Conservation (phyloP, 140 eudicot genomes). For the Eryngium alpinum region DNA sequence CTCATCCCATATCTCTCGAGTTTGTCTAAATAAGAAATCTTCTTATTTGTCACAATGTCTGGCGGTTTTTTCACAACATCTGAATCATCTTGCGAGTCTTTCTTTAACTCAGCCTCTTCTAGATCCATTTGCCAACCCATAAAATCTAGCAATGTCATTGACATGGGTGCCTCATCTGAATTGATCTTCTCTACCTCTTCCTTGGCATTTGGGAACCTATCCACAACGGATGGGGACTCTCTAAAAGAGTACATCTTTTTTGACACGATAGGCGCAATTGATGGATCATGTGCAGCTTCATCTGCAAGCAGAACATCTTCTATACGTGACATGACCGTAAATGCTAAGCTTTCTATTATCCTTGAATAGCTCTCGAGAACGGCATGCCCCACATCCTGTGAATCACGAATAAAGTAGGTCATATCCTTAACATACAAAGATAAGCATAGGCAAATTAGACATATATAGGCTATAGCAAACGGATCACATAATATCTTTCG, state of each 20-base stretch:
- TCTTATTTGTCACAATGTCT: constrained; percentile 2
- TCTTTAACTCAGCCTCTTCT: constrained; percentile 11
- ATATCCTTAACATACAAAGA: not conserved
- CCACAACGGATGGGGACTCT: constrained; percentile 27
- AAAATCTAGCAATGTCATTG: constrained; percentile 61
- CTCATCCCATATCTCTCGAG: not conserved
- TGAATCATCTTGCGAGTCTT: constrained; percentile 1
- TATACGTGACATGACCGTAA: constrained; percentile 61
- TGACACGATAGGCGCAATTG: constrained; percentile 14
- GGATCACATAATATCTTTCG: not conserved
- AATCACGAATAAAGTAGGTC: not conserved
- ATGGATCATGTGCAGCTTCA: constrained; percentile 27
- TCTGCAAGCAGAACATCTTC: constrained; percentile 67
- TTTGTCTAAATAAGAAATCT: constrained; percentile 1
- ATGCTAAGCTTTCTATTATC: constrained; percentile 60
- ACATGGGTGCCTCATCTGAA: constrained; percentile 34
- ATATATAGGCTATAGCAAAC: not conserved
- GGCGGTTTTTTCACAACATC: not conserved
- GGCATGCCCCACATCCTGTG: constrained; percentile 41
- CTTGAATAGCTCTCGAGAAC: constrained; percentile 66
- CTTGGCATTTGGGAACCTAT: constrained; percentile 36
- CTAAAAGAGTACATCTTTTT: constrained; percentile 32
- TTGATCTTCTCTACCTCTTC: constrained; percentile 56
- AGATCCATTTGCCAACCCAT: constrained; percentile 48
- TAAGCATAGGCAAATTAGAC: not conserved